Conservation (phyloP, 2,329 filamentous ascomycete genomes). For the Delphinella strobiligena region DNA sequence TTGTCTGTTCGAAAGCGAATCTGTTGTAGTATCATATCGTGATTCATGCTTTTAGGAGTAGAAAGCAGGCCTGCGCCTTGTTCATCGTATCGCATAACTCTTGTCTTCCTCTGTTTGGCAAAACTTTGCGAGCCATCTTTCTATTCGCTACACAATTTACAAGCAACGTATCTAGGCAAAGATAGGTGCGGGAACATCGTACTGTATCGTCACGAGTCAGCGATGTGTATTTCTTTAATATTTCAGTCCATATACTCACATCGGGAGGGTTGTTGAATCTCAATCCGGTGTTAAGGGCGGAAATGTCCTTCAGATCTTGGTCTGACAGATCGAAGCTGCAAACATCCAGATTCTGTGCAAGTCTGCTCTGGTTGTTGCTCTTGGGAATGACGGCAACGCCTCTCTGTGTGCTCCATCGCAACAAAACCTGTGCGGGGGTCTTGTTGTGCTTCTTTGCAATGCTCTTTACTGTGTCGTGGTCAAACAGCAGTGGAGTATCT, state of each 20-base stretch:
- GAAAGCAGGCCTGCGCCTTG: too few species aligned
- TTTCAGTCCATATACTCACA: neutral
- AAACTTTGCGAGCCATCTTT: neutral
- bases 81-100: neutral
- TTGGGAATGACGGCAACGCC: conserved; percentile 75
- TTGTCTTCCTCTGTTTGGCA: neutral
- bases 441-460: conserved; percentile 60
- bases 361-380: conserved; percentile 45
- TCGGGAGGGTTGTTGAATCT: conserved; percentile 63
- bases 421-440: conserved; percentile 66
- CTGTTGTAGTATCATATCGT: too few species aligned
- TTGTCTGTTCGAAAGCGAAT: too few species aligned
- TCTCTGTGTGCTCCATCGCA: conserved; percentile 79
- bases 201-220: neutral
- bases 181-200: too few species aligned
- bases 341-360: conserved; percentile 57
- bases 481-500: conserved; percentile 56
- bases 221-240: neutral
- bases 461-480: conserved; percentile 51
- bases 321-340: conserved; percentile 53
- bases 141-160: too few species aligned
- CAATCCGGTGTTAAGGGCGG: conserved; percentile 50
- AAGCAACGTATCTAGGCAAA: too few species aligned
- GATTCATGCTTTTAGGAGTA: too few species aligned
- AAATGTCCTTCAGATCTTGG: conserved; percentile 56